Base-by-base conservation (phyloP, 2,329 filamentous ascomycete species). In the Fusarium ambrosium region DNA sequence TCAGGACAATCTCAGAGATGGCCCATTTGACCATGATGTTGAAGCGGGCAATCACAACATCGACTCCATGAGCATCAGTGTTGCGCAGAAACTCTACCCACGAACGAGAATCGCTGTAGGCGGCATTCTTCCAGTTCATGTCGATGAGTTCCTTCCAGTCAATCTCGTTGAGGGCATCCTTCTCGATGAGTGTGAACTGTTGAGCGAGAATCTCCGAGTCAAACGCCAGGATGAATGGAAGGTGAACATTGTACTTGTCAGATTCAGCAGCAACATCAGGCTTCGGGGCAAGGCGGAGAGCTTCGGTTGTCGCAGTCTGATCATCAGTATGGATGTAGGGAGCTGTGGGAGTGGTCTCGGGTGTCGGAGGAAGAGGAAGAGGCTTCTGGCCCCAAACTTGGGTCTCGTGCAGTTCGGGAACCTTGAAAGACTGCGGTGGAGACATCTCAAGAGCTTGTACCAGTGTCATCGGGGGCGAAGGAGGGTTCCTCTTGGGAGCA, bases 1-100 rank as follows among this genome's bases (percentile, higher is more conserved):
- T 97, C 58, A 97, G 87, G 10, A 97, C 89, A 74, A 93, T 90
- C 81, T 96, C 93, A 1, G 94, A 96, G 32, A 95, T 89, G 32
- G 91, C 92, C 94, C 94, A 97, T 81, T 96, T 96, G 71, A 95
- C 94, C 85, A 96, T 93, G 73, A 97, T 90, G 81, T 97, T 97
- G 86, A 97, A 97, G 59, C 94, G 92, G 10, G 94, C 93, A 81
- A 96, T 94, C 58, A 95, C 93, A 24, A 97, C 92, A 79, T 96
- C 94, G 41, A 97, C 92, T 16, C 94, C 94, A 64, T 89, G 90
- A 2, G 92, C 92, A 76, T 94, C 91, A 51, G 92, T 89, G 60
- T 92, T 91, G 62, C 92, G 90, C 45, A 96, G 86, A 79, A 95
- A 96, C 51, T 94, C 92, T 13, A 96, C 94, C 94, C 94, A 97